A percentile compares a stretch with the other conserved stretches of the same genome.
These are phyloP conservation scores for Claviceps arundinis DNA, from an alignment of 2,329 filamentous ascomycete species.

Conservation along the genomic window DNA sequence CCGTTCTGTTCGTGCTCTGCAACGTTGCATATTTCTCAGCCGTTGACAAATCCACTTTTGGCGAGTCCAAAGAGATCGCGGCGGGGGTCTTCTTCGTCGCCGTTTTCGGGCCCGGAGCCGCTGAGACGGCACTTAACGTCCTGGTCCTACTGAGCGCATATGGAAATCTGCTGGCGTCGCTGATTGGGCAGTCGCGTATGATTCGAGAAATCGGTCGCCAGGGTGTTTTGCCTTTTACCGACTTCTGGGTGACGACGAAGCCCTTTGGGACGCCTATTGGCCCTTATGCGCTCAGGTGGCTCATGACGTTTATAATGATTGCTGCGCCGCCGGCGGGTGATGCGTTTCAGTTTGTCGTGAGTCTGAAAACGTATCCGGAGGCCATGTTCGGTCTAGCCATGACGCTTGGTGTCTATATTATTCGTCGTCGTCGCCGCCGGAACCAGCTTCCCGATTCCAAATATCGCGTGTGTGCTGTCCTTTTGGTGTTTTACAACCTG, in stretches of 20 bases:
- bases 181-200: constrained; percentile 41
- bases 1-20: constrained; percentile 42
- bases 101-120: constrained; percentile 37
- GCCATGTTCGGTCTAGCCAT: constrained; percentile 45
- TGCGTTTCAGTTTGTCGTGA: constrained; percentile 52
- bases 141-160: constrained; percentile 44
- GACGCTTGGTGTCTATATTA: constrained; percentile 41
- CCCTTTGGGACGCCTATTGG: constrained; percentile 51
- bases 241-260: constrained; percentile 48
- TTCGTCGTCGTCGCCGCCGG: constrained; percentile 36
- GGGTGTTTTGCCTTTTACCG: constrained; percentile 46
- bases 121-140: constrained; percentile 41
- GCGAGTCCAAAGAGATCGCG: constrained; percentile 29
- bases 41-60: constrained; percentile 13
- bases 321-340: constrained; percentile 47
- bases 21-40: constrained; percentile 50
- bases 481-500: constrained; percentile 45
- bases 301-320: constrained; percentile 45
- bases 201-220: constrained; percentile 49
- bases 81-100: constrained; percentile 46
- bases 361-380: constrained; percentile 43
- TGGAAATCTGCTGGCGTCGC: constrained; percentile 42
- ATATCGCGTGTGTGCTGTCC: constrained; percentile 46
- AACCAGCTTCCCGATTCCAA: constrained; percentile 17
- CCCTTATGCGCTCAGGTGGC: constrained; percentile 45